Evolutionary conservation across 441 rosid species (phyloP).

Genomic region (Isatis lusitanica): DNA sequence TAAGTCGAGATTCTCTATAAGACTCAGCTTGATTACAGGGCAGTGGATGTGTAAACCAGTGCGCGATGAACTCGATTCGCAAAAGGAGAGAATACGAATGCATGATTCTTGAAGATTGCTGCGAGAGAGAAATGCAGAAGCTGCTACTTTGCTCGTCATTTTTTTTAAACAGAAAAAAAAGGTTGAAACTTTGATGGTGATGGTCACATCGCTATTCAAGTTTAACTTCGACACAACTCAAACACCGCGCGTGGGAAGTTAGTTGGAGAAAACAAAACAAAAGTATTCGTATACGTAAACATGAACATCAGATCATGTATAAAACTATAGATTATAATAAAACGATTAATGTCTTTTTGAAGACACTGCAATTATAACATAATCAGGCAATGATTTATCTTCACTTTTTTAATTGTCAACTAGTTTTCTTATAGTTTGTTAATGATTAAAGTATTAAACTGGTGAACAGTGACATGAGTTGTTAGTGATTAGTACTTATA

Average conservation of each 20-base stretch:
- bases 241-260: no score
- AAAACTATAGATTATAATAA: no score
- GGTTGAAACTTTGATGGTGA: slow-evolving; percentile 1
- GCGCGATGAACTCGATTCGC: slow-evolving; percentile 51
- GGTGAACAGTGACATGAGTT: no score
- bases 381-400: not conserved
- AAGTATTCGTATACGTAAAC: not conserved
- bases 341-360: not conserved
- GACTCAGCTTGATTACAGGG: slow-evolving; percentile 52
- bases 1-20: slow-evolving; percentile 45
- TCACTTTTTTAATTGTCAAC: not conserved
- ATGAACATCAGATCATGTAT: not conserved
- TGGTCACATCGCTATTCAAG: slow-evolving; percentile 5
- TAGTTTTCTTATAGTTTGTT: not conserved
- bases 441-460: not conserved
- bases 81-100: slow-evolving; percentile 42
- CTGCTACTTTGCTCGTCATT: slow-evolving; percentile 45
- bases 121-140: slow-evolving; percentile 27
- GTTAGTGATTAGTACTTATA: no score
- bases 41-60: slow-evolving; percentile 58
- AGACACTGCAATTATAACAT: not conserved
- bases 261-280: not conserved
- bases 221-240: no score
- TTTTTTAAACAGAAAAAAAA: not conserved
- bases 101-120: slow-evolving; percentile 45